Evolutionary conservation across 2,329 filamentous ascomycete species (phyloP).

Genomic region (Xylaria multiplex): DNA sequence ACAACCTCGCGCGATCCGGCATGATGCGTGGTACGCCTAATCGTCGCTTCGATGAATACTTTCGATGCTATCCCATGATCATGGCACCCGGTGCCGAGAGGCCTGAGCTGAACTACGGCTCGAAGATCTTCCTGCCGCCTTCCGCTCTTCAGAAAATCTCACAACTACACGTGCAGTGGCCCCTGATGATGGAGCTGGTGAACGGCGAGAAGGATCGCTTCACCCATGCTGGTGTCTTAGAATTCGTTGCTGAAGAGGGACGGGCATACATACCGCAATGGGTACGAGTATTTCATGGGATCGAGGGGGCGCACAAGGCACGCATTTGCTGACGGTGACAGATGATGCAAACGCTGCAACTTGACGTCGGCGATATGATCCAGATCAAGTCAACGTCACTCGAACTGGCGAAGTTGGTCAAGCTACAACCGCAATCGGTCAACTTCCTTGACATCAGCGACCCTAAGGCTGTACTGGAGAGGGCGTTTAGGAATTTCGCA

Average conservation of each 20-base stretch:
- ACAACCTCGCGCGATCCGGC: conserved; percentile 58
- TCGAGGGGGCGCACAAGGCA: not conserved
- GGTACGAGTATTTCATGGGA: conserved; percentile 62
- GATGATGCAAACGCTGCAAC: conserved; percentile 91
- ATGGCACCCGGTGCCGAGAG: conserved; percentile 94
- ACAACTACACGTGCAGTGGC: conserved; percentile 94
- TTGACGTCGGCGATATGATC: conserved; percentile 93
- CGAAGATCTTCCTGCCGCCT: conserved; percentile 97
- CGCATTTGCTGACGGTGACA: conserved; percentile 51
- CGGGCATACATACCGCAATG: conserved; percentile 96
- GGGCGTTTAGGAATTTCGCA: conserved; percentile 94
- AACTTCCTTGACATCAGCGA: conserved; percentile 97
- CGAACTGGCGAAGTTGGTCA: conserved; percentile 90
- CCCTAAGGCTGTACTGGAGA: conserved; percentile 95
- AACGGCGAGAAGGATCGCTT: conserved; percentile 83
- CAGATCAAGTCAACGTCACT: conserved; percentile 96
- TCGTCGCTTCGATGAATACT: conserved; percentile 97
- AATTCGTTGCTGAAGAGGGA: conserved; percentile 97
- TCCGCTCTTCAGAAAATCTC: conserved; percentile 97
- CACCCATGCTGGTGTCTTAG: conserved; percentile 93
- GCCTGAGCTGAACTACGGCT: conserved; percentile 91
- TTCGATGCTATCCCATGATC: conserved; percentile 92
- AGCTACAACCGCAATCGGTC: conserved; percentile 92
- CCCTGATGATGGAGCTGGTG: conserved; percentile 94
- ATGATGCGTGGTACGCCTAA: conserved; percentile 59